Percentiles rank a stretch among this genome's conserved stretches.
Conservation (phyloP, 352 stramenopile species). For the Hyaloperonospora arabidopsidis region DNA sequence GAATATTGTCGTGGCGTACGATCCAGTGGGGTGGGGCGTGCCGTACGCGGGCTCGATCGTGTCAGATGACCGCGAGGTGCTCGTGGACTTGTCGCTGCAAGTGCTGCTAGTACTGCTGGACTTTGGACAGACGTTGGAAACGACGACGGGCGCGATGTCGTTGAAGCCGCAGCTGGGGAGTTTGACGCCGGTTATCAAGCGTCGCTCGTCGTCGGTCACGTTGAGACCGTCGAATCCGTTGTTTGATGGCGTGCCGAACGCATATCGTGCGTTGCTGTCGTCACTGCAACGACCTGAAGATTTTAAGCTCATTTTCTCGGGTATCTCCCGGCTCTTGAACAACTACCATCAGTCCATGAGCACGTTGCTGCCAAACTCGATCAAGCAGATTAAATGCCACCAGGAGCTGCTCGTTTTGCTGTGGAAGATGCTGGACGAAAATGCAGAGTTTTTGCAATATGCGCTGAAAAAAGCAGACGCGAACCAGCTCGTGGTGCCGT, state of each 20-base stretch:
- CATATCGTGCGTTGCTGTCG: slow-evolving; percentile 60
- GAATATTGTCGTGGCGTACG: slow-evolving; percentile 92
- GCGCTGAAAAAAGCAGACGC: slow-evolving; percentile 92
- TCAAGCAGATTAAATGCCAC: slow-evolving; percentile 92
- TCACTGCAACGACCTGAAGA: slow-evolving; percentile 78
- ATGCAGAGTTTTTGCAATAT: slow-evolving; percentile 91
- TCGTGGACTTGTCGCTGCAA: slow-evolving; percentile 90
- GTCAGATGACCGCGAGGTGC: slow-evolving; percentile 78
- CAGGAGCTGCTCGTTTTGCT: slow-evolving; percentile 96
- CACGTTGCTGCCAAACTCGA: slow-evolving; percentile 90
- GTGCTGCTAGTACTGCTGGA: slow-evolving; percentile 92
- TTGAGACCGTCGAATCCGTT: slow-evolving; percentile 30
- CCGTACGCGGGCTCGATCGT: slow-evolving; percentile 87
- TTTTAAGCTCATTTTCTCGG: slow-evolving; percentile 89
- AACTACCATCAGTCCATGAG: slow-evolving; percentile 93
- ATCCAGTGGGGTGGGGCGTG: slow-evolving; percentile 86
- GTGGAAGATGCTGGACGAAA: slow-evolving; percentile 98
- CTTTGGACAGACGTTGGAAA: slow-evolving; percentile 73
- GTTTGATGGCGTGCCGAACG: slow-evolving; percentile 40
- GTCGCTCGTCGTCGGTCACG: slow-evolving; percentile 20
- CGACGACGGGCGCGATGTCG: slow-evolving; percentile 33
- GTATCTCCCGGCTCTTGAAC: slow-evolving; percentile 93
- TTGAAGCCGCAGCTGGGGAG: slow-evolving; percentile 45
- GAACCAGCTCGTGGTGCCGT: slow-evolving; percentile 80
- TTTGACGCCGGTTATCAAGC: slow-evolving; percentile 29